Evolutionary conservation across 2,329 filamentous ascomycete species (phyloP).

Genomic region (Ceratocystis cubensis): DNA sequence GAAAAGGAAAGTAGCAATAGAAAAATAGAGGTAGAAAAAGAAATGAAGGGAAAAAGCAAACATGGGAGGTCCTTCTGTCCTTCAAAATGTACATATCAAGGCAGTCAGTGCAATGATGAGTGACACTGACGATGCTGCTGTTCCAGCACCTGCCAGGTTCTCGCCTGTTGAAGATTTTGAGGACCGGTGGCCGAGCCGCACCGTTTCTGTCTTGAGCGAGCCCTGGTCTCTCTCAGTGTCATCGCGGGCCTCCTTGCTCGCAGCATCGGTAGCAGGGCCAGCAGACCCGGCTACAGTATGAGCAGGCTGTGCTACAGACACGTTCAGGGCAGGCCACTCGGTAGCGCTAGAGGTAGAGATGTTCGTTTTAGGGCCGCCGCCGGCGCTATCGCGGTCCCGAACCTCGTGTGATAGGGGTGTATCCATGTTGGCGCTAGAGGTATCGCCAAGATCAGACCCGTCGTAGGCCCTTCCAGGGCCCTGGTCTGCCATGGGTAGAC

Average conservation of each 20-base stretch:
- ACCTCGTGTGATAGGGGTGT: too few species aligned
- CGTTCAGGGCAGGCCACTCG: too few species aligned
- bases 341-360: too few species aligned
- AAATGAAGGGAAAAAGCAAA: not conserved
- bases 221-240: too few species aligned
- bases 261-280: too few species aligned
- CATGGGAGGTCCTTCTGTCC: not conserved
- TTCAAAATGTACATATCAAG: slow-evolving; percentile 20
- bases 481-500: not conserved
- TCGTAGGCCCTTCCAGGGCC: not conserved
- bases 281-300: too few species aligned
- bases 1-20: not conserved
- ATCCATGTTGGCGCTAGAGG: not conserved
- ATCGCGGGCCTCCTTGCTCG: too few species aligned
- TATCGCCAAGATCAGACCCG: not conserved
- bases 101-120: slow-evolving; percentile 20
- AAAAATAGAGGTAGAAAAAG: not conserved
- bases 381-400: too few species aligned
- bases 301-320: too few species aligned
- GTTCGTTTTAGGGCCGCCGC: too few species aligned
- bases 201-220: not conserved
- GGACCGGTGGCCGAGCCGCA: not conserved
- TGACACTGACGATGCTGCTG: slow-evolving; percentile 19
- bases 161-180: slow-evolving; percentile 9
- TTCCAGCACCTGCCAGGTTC: slow-evolving; percentile 12